Percentiles rank a stretch among this genome's conserved stretches.
phyloP scores from a whole-genome alignment of 495 filamentous ascomycete genomes.

The Letharia columbiana region DNA sequence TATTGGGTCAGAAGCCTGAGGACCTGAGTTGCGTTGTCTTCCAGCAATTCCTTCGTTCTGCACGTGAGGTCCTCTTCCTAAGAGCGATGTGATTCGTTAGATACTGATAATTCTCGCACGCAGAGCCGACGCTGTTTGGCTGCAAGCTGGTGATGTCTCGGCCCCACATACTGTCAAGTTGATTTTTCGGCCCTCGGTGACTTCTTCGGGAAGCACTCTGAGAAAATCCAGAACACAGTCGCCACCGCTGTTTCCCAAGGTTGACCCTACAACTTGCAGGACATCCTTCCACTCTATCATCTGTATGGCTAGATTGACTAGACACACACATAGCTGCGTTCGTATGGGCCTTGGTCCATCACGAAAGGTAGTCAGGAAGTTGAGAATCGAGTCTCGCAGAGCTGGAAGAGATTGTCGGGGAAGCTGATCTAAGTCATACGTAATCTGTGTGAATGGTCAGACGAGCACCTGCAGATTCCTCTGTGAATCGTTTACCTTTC shows the following conservation, averaged over 20 bases:
- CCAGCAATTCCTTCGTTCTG: slow-evolving; percentile 78
- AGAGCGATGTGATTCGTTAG: slow-evolving; percentile 38
- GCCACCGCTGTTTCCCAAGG: slow-evolving; percentile 66
- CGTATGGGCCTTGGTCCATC: slow-evolving; percentile 83
- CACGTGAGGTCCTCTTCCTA: slow-evolving; percentile 87
- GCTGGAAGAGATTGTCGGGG: slow-evolving; percentile 61
- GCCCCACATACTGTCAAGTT: slow-evolving; percentile 87
- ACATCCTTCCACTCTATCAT: slow-evolving; percentile 97
- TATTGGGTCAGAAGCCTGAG: slow-evolving; percentile 79
- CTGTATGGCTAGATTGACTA: slow-evolving; percentile 90
- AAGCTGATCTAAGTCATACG: slow-evolving; percentile 79
- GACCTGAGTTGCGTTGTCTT: slow-evolving; percentile 81
- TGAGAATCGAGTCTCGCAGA: slow-evolving; percentile 74
- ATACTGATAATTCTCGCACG: slow-evolving; percentile 30
- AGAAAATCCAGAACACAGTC: slow-evolving; percentile 91
- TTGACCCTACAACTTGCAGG: slow-evolving; percentile 64
- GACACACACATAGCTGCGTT: slow-evolving; percentile 88
- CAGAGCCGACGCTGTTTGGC: slow-evolving; percentile 30
- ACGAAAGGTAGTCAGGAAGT: slow-evolving; percentile 67
- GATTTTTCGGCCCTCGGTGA: slow-evolving; percentile 98
- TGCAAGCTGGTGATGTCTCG: slow-evolving; percentile 42
- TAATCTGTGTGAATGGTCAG: slow-evolving; percentile 50
- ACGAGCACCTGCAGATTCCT: slow-evolving; percentile 4
- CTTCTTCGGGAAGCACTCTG: slow-evolving; percentile 93
- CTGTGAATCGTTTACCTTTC: slow-evolving; percentile 62